These are phyloP conservation scores for Alternaria gaisen DNA, from an alignment of 2,329 filamentous ascomycete genomes.

Conservation along the genomic window DNA sequence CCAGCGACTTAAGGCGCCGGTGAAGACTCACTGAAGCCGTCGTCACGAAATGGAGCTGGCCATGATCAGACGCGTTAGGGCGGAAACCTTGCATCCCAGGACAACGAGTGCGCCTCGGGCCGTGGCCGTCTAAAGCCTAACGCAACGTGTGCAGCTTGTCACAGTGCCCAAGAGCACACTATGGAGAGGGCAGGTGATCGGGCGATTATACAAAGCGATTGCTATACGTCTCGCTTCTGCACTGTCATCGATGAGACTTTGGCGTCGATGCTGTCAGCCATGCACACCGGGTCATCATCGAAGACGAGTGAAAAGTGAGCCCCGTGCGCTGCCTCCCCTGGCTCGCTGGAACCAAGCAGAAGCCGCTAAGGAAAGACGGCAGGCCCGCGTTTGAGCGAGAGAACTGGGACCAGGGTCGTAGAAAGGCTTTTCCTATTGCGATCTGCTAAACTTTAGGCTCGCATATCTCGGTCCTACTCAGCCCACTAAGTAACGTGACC, in stretches of 20 bases:
- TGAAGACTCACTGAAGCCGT: conserved; percentile 19
- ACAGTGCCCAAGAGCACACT: conserved; percentile 32
- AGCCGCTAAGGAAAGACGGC: conserved; percentile 30
- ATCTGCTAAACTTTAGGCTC: background rate
- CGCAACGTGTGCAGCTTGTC: conserved; percentile 40
- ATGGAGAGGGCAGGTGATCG: conserved; percentile 36
- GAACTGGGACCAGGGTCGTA: conserved; percentile 29
- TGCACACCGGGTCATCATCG: conserved; percentile 10
- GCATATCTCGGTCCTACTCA: background rate
- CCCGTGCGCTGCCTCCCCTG: conserved; percentile 10
- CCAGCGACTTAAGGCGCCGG: conserved; percentile 27
- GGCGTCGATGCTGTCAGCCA: conserved; percentile 26
- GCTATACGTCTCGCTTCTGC: conserved; percentile 25
- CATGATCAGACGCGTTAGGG: conserved; percentile 36
- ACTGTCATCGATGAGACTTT: conserved; percentile 27
- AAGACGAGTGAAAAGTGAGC: conserved; percentile 6
- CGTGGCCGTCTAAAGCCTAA: conserved; percentile 45
- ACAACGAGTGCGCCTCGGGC: conserved; percentile 40
- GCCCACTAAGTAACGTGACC: conserved; percentile 17
- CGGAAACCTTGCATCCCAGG: conserved; percentile 27
- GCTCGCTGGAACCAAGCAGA: conserved; percentile 15
- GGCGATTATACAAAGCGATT: conserved; percentile 21
- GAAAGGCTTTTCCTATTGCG: conserved; percentile 13
- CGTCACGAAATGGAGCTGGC: conserved; percentile 28
- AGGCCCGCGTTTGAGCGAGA: conserved; percentile 26